Conservation (phyloP, 2,329 filamentous ascomycete species). For the Rhynchosporium agropyri region DNA sequence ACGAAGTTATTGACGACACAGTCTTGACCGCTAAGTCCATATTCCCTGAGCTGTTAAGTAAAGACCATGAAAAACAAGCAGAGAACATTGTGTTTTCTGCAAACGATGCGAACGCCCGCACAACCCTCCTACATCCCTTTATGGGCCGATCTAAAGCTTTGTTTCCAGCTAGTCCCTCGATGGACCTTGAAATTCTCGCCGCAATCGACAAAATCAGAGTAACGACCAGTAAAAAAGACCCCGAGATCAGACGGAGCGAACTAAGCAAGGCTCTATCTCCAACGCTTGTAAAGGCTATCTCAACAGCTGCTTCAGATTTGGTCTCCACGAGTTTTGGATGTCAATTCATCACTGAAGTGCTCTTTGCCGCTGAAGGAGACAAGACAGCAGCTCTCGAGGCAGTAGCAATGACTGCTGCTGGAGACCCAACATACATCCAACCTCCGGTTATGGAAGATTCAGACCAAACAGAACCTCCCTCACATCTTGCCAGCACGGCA, state of each 20-base stretch:
- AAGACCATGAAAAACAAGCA: conserved; percentile 62
- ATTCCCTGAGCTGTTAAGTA: conserved; percentile 81
- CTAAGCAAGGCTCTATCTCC: conserved; percentile 74
- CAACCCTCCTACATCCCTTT: conserved; percentile 79
- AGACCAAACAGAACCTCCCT: conserved; percentile 23
- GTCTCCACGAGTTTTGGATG: conserved; percentile 79
- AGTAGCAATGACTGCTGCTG: conserved; percentile 63
- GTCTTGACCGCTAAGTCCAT: conserved; percentile 84
- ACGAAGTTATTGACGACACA: conserved; percentile 93
- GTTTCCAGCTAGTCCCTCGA: conserved; percentile 63
- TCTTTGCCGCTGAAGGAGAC: conserved; percentile 76
- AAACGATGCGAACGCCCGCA: conserved; percentile 66
- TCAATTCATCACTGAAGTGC: conserved; percentile 80
- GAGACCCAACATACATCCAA: conserved; percentile 49
- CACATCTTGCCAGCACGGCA: conserved; percentile 62
- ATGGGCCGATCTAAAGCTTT: conserved; percentile 64
- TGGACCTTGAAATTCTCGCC: conserved; percentile 70
- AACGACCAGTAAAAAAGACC: conserved; percentile 90
- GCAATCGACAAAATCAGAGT: conserved; percentile 80
- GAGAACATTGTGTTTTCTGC: conserved; percentile 66
- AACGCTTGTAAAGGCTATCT: conserved; percentile 73
- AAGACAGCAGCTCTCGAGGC: conserved; percentile 75
- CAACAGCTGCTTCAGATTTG: conserved; percentile 67
- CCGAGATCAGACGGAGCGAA: conserved; percentile 73
- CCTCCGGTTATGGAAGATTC: conserved; percentile 45